Evolutionary conservation across 2,329 filamentous ascomycete species (phyloP).

Genomic region (Botryotinia globosa): DNA sequence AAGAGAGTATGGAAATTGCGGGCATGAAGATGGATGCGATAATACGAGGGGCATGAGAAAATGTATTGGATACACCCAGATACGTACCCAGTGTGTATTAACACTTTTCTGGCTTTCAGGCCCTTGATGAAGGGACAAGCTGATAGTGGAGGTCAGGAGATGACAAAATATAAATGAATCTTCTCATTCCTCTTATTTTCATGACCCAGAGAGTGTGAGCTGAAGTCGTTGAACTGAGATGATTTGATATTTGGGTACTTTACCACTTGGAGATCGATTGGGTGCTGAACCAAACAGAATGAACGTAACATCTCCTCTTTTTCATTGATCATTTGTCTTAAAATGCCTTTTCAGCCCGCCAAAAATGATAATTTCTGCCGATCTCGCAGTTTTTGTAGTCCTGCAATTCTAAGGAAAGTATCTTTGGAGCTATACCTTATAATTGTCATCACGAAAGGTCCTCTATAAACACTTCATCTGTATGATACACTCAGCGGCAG

Average conservation of each 20-base stretch:
- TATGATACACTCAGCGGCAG: neutral
- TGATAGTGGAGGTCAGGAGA: neutral
- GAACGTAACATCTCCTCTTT: neutral
- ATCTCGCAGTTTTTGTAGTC: neutral
- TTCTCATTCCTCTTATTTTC: neutral
- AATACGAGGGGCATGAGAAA: neutral
- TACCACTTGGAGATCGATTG: neutral
- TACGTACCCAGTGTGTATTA: neutral
- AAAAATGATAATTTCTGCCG: neutral
- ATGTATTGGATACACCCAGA: conserved; percentile 1
- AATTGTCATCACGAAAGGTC: neutral
- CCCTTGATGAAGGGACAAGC: neutral
- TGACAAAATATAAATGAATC: neutral
- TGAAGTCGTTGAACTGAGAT: neutral
- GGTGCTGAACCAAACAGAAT: neutral
- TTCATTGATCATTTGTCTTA: neutral
- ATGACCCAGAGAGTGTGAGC: neutral
- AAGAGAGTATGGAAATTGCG: neutral
- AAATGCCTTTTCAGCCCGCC: neutral
- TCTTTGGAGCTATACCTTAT: neutral
- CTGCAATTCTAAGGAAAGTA: neutral
- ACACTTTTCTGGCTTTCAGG: conserved; percentile 1
- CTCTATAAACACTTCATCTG: neutral
- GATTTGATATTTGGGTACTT: neutral
- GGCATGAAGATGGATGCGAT: neutral